phyloP scores from a whole-genome alignment of 176 grass and related monocot genomes.

The Elymus sibiricus region DNA sequence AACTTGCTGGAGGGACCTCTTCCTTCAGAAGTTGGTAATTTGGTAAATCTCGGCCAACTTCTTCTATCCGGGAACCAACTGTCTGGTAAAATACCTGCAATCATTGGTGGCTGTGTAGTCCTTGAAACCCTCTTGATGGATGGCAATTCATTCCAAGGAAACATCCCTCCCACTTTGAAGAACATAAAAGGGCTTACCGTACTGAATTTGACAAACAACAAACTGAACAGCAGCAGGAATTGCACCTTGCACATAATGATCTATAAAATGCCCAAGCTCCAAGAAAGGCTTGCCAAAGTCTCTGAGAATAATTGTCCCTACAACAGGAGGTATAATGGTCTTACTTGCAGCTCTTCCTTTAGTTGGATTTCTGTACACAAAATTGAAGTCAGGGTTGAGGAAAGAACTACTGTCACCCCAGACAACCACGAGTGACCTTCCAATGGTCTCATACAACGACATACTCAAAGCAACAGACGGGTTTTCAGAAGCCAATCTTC shows the following conservation, averaged over 20 bases:
- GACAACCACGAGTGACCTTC: not conserved
- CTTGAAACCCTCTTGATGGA: constrained; percentile 30
- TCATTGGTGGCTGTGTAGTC: constrained; percentile 8
- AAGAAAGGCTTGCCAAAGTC: not conserved
- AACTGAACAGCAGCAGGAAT: not conserved
- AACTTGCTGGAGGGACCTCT: not conserved
- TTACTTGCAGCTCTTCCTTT: not conserved
- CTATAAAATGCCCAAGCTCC: constrained; percentile 5
- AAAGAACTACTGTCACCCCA: not conserved
- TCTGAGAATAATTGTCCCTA: not conserved
- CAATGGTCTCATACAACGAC: not conserved
- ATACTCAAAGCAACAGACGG: constrained; percentile 6
- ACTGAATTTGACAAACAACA: constrained; percentile 26
- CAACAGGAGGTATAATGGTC: not conserved
- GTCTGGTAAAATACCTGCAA: constrained; percentile 19
- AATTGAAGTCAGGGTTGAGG: not conserved
- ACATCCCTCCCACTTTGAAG: constrained; percentile 18
- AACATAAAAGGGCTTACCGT: constrained; percentile 25
- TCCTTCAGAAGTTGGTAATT: not conserved
- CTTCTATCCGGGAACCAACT: constrained; percentile 14
- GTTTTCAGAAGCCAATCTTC: constrained; percentile 27
- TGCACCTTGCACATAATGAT: constrained; percentile 18
- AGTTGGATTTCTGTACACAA: not conserved
- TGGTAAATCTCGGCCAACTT: not conserved
- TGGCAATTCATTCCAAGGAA: constrained; percentile 27